Conservation (phyloP, 2,329 filamentous ascomycete species). For the Pseudogymnoascus sp. region DNA sequence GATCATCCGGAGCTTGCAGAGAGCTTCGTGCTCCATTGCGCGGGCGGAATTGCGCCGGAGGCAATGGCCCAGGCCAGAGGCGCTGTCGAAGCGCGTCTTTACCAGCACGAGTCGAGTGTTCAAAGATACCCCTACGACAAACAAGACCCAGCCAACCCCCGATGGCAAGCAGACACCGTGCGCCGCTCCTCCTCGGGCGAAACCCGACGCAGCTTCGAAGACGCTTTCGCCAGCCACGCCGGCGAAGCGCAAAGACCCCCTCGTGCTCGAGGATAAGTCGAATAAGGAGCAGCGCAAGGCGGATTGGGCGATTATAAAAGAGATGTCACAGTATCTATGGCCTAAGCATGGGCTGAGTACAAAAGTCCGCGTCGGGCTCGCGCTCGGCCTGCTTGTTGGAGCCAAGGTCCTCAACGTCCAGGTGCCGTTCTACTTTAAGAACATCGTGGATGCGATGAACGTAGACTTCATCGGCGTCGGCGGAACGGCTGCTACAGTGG, state of each 20-base stretch:
- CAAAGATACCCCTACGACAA: slow-evolving; percentile 17
- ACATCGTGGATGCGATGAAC: slow-evolving; percentile 95
- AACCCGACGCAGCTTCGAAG: slow-evolving; percentile 20
- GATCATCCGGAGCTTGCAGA: slow-evolving; percentile 22
- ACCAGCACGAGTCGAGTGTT: slow-evolving; percentile 20
- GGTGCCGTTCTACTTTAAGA: slow-evolving; percentile 98
- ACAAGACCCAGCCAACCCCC: slow-evolving; percentile 14
- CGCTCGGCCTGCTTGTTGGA: slow-evolving; percentile 75
- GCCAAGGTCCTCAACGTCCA: slow-evolving; percentile 96
- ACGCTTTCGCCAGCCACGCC: slow-evolving; percentile 14
- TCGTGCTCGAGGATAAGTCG: slow-evolving; percentile 59
- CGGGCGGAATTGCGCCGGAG: slow-evolving; percentile 17
- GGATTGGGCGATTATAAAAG: slow-evolving; percentile 97
- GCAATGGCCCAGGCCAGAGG: slow-evolving; percentile 17
- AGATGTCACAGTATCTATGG: slow-evolving; percentile 96
- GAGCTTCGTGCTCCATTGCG: slow-evolving; percentile 23
- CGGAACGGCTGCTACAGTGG: slow-evolving; percentile 82
- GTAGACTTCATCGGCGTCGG: slow-evolving; percentile 79
- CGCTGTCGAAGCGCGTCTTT: slow-evolving; percentile 22
- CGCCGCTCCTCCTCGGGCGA: slow-evolving; percentile 18
- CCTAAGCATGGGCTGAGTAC: slow-evolving; percentile 80
- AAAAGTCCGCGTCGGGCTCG: slow-evolving; percentile 74
- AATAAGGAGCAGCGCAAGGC: slow-evolving; percentile 88
- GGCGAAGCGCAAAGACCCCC: slow-evolving; percentile 38
- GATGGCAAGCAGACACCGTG: slow-evolving; percentile 17